phyloP scores from a whole-genome alignment of 768 basidiomycete species.

The Russula vinacea region DNA sequence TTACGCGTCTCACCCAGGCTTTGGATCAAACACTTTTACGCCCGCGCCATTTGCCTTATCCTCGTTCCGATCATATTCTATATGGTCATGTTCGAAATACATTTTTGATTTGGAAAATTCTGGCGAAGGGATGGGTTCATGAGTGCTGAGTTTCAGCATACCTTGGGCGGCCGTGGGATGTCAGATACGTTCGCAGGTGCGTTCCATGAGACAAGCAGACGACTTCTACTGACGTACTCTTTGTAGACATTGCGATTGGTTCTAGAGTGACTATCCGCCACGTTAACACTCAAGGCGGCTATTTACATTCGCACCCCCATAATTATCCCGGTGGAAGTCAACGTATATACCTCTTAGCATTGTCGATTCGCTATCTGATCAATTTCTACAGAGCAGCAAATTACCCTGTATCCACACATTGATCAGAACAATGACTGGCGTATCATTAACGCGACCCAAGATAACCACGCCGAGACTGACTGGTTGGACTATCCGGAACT shows the following conservation, averaged over 20 bases:
- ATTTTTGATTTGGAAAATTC: slow-evolving; percentile 89
- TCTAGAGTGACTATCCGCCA: slow-evolving; percentile 83
- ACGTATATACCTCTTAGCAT: slow-evolving; percentile 52
- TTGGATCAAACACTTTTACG: slow-evolving; percentile 82
- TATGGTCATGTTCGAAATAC: slow-evolving; percentile 95
- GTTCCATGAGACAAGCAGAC: slow-evolving; percentile 29
- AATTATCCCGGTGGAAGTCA: slow-evolving; percentile 86
- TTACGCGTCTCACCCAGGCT: slow-evolving; percentile 68
- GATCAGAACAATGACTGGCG: slow-evolving; percentile 95
- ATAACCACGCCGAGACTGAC: slow-evolving; percentile 43
- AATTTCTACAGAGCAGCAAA: slow-evolving; percentile 77
- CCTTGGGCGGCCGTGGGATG: slow-evolving; percentile 85
- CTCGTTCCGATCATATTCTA: slow-evolving; percentile 82
- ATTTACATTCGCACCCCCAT: slow-evolving; percentile 91
- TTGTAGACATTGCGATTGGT: slow-evolving; percentile 76
- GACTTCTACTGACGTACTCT: slow-evolving; percentile 1
- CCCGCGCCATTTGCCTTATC: slow-evolving; percentile 88
- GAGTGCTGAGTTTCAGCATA: slow-evolving; percentile 99
- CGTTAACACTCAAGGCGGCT: slow-evolving; percentile 97
- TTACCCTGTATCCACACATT: slow-evolving; percentile 98
- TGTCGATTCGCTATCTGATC: slow-evolving; percentile 1
- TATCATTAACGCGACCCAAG: slow-evolving; percentile 68
- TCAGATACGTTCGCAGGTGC: slow-evolving; percentile 85
- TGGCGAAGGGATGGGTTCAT: slow-evolving; percentile 98
- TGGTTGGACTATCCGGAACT: slow-evolving; percentile 51